Evolutionary conservation across 1,284 basidiomycete species (phyloP).

Genomic region (Stygiomarasmius scandens): DNA sequence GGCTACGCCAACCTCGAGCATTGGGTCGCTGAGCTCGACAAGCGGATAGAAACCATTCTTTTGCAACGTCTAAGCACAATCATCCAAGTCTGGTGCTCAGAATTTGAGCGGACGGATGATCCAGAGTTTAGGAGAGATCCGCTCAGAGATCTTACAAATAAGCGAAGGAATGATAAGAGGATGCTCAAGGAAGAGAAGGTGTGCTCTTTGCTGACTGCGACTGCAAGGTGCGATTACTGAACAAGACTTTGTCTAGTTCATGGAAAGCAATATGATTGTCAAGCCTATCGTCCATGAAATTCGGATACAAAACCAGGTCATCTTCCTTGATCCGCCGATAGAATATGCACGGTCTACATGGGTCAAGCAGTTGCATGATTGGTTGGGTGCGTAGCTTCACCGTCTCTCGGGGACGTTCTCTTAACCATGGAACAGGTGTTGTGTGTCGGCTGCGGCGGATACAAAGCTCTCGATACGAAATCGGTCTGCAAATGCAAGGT

Average conservation of each 20-base stretch:
- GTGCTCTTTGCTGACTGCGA: slow-evolving; percentile 19
- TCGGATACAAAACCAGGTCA: slow-evolving; percentile 97
- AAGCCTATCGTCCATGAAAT: slow-evolving; percentile 93
- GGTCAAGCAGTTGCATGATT: slow-evolving; percentile 90
- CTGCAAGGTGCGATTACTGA: slow-evolving; percentile 2
- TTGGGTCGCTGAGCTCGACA: slow-evolving; percentile 91
- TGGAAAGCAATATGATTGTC: slow-evolving; percentile 72
- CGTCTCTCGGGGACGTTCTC: not conserved
- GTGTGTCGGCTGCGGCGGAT: slow-evolving; percentile 89
- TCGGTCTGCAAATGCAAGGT: slow-evolving; percentile 85
- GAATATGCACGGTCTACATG: slow-evolving; percentile 91
- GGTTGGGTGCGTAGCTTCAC: slow-evolving; percentile 61
- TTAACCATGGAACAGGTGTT: slow-evolving; percentile 54
- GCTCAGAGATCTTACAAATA: slow-evolving; percentile 59
- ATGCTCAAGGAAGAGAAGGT: slow-evolving; percentile 73
- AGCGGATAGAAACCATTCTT: slow-evolving; percentile 83
- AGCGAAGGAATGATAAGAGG: slow-evolving; percentile 66
- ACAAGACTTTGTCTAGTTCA: slow-evolving; percentile 43
- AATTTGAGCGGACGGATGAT: slow-evolving; percentile 79
- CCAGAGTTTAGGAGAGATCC: slow-evolving; percentile 59
- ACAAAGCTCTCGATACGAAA: slow-evolving; percentile 95
- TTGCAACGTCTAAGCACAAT: slow-evolving; percentile 79
- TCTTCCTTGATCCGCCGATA: slow-evolving; percentile 97
- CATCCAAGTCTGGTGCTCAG: slow-evolving; percentile 85
- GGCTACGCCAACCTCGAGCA: slow-evolving; percentile 98